Base-by-base conservation (phyloP, 2,329 filamentous ascomycete species). In the Aspergillus fructus region DNA sequence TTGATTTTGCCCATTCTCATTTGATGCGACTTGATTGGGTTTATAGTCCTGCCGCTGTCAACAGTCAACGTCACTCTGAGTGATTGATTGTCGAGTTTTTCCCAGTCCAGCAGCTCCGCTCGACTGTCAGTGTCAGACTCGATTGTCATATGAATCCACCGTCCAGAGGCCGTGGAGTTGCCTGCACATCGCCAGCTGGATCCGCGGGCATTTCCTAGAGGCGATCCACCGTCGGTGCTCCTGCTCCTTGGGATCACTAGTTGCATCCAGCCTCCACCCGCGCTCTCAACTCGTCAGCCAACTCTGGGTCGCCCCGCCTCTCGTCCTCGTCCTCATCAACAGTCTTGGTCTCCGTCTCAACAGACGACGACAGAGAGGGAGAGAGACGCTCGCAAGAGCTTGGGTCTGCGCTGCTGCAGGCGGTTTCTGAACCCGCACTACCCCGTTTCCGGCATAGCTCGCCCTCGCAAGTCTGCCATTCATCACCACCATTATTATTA, bases 161-260 rank as follows among this genome's bases (percentile, higher is more conserved):
- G 34, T n/a, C 12, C 15, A 17, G n/a, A 17, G 19, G 17, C 40
- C 27, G 27, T 37, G 15, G 34, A 37, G 34, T 37, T 37, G 13
- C 34, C 34, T 37, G 34, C 49, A 30, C 11, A 52, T 52, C 42
- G 33, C 24, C 58, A 60, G 53, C 54, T 58, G 58, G 54, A 59
- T 62, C 59, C 62, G 57, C 59, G 57, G 60, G 56, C 58, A 60
- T 55, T 52, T 62, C 61, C 59, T 59, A 54, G 58, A 55, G 55
- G 53, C 55, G 63, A 61, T 65, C 62, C 63, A 64, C 62, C 41
- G 56, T 54, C 58, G 48, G 54, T 58, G 53, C 47, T 58, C 58
- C 63, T 62, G 52, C 62, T 65, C 60, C 61, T 65, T 62, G 63
- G 63, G 61, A 63, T 64, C 62, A 62, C 62, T 65, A 64, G 63